phyloP scores from a whole-genome alignment of 495 filamentous ascomycete species.

The Haplographium delicatum region DNA sequence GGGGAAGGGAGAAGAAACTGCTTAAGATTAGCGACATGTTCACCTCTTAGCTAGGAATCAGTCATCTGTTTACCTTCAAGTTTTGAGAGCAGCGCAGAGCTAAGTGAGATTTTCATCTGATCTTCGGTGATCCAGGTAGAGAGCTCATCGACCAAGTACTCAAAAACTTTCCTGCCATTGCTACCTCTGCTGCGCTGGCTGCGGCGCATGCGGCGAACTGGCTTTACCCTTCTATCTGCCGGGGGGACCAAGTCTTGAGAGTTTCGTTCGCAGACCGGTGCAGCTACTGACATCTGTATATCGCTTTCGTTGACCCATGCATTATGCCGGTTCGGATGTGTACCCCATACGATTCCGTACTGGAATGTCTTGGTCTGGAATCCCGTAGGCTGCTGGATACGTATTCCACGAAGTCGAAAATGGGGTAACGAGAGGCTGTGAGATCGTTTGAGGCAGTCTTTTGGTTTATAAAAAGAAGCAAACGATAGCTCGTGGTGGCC shows the following conservation, averaged over 20 bases:
- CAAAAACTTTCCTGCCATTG: slow-evolving; percentile 19
- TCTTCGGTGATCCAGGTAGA: slow-evolving; percentile 14
- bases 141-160: slow-evolving; percentile 4
- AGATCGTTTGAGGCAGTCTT: too few species aligned
- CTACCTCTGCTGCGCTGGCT: slow-evolving; percentile 2
- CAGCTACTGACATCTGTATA: slow-evolving; percentile 7
- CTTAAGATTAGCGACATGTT: too few species aligned
- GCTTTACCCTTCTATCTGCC: too few species aligned
- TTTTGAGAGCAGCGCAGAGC: slow-evolving; percentile 7
- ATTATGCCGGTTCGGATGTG: slow-evolving; percentile 7
- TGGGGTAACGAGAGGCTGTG: too few species aligned
- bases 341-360: slow-evolving; percentile 6
- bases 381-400: slow-evolving; percentile 10
- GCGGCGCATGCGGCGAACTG: too few species aligned
- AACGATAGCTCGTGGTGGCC: too few species aligned
- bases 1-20: too few species aligned
- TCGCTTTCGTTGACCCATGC: slow-evolving; percentile 1
- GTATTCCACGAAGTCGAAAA: too few species aligned
- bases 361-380: slow-evolving; percentile 5
- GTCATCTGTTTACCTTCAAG: slow-evolving; percentile 13
- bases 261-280: slow-evolving; percentile 14
- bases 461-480: too few species aligned
- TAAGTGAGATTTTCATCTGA: slow-evolving; percentile 15
- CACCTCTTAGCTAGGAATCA: too few species aligned
- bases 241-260: slow-evolving; percentile 15